Percentiles rank a stretch among this genome's conserved stretches.
These are phyloP conservation scores for Vigna mungo DNA, from an alignment of 306 rosid species.

Conservation along the genomic window DNA sequence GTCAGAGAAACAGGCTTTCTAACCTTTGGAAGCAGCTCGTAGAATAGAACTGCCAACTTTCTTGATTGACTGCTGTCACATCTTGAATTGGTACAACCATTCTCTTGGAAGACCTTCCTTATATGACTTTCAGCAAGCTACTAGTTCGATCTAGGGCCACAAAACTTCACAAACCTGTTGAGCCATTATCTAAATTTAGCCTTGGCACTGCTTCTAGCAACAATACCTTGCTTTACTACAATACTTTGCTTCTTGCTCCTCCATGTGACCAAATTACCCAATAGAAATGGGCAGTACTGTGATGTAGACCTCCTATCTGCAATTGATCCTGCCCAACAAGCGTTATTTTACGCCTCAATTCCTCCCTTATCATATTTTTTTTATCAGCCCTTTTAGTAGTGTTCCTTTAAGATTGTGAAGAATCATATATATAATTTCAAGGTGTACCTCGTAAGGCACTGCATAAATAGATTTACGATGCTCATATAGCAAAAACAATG, in stretches of 20 bases:
- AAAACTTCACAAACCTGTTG: background rate
- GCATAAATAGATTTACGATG: background rate
- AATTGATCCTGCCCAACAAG: background rate
- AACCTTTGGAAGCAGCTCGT: too few relatives aligned
- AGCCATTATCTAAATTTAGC: too few relatives aligned
- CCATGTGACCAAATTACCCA: background rate
- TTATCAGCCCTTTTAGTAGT: too few relatives aligned
- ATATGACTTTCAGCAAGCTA: too few relatives aligned
- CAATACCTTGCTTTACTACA: too few relatives aligned
- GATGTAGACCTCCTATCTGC: background rate
- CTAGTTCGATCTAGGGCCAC: background rate
- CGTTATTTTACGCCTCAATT: background rate
- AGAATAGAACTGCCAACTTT: too few relatives aligned
- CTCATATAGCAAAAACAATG: too few relatives aligned
- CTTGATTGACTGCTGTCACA: too few relatives aligned
- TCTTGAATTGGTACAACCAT: too few relatives aligned
- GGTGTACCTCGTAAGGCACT: background rate
- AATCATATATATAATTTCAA: background rate
- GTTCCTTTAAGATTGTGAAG: background rate
- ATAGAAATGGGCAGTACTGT: background rate
- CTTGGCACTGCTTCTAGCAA: background rate
- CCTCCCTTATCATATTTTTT: background rate
- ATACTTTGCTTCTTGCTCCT: too few relatives aligned
- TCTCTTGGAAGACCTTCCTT: too few relatives aligned
- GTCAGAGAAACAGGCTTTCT: too few relatives aligned